These are phyloP conservation scores for Schwanniomyces sp. DNA, from an alignment of 805 yeast species.

Conservation along the genomic window DNA sequence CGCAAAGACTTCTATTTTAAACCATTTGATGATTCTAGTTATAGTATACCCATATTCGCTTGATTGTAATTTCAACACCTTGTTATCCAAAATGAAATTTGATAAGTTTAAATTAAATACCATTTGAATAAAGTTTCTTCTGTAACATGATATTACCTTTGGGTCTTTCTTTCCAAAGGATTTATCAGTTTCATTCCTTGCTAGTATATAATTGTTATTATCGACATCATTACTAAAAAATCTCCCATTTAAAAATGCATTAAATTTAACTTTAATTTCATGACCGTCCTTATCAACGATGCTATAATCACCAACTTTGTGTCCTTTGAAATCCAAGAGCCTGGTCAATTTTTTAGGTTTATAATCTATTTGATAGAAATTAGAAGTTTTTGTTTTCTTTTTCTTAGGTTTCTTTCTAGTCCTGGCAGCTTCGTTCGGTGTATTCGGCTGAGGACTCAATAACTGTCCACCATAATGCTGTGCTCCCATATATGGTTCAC, in stretches of 20 bases:
- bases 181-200: slow-evolving; percentile 10
- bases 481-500: not conserved
- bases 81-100: slow-evolving; percentile 21
- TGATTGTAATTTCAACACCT: slow-evolving; percentile 30
- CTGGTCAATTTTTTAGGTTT: slow-evolving; percentile 21
- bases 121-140: slow-evolving; percentile 43
- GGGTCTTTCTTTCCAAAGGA: slow-evolving; percentile 19
- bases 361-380: slow-evolving; percentile 25
- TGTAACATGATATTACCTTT: slow-evolving; percentile 44
- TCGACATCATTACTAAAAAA: slow-evolving; percentile 42
- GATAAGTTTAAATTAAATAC: slow-evolving; percentile 27
- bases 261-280: slow-evolving; percentile 22
- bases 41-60: slow-evolving; percentile 36
- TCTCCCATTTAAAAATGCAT: slow-evolving; percentile 43
- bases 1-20: slow-evolving; percentile 38
- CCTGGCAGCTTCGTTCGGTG: not conserved
- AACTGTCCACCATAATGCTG: not conserved
- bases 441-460: not conserved
- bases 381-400: slow-evolving; percentile 7
- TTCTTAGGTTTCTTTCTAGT: slow-evolving; percentile 8
- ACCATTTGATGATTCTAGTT: slow-evolving; percentile 37
- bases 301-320: slow-evolving; percentile 15
- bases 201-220: slow-evolving; percentile 30
- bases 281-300: slow-evolving; percentile 30
- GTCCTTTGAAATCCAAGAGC: slow-evolving; percentile 27